These are phyloP conservation scores for Anisodus tanguticus DNA, from an alignment of 257 asterid species.

Conservation along the genomic window DNA sequence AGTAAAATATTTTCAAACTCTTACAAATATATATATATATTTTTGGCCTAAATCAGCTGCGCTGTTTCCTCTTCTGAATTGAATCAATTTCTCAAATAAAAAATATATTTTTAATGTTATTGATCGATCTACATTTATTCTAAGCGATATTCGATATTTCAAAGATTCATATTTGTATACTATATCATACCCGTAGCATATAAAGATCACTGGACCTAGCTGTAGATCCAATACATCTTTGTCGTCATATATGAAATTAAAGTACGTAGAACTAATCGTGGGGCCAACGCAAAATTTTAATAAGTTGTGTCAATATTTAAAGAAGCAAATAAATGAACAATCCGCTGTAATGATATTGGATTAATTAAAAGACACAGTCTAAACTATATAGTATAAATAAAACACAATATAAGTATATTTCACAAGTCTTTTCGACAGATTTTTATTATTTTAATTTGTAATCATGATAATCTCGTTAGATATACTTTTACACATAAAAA, in stretches of 20 bases:
- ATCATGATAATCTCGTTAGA: neutral
- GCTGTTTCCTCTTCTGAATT: neutral
- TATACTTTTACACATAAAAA: no score
- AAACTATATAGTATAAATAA: neutral
- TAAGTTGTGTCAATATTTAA: neutral
- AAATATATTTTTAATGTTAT: neutral
- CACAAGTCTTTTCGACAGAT: neutral
- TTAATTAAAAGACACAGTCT: neutral
- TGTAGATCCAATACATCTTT: neutral
- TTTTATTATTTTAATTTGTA: neutral
- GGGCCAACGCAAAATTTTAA: neutral
- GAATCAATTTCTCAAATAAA: neutral
- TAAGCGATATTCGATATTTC: neutral
- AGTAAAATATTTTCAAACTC: no score
- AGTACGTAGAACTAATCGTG: neutral
- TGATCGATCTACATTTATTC: neutral
- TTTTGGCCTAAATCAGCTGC: constrained; percentile 20
- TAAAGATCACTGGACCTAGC: neutral
- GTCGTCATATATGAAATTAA: neutral
- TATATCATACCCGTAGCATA: neutral
- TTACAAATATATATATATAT: no score
- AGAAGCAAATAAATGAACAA: neutral
- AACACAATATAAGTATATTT: neutral
- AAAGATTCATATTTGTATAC: neutral
- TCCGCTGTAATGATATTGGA: neutral